Base-by-base conservation (phyloP, 768 basidiomycete genomes). In the Serendipita sp. region DNA sequence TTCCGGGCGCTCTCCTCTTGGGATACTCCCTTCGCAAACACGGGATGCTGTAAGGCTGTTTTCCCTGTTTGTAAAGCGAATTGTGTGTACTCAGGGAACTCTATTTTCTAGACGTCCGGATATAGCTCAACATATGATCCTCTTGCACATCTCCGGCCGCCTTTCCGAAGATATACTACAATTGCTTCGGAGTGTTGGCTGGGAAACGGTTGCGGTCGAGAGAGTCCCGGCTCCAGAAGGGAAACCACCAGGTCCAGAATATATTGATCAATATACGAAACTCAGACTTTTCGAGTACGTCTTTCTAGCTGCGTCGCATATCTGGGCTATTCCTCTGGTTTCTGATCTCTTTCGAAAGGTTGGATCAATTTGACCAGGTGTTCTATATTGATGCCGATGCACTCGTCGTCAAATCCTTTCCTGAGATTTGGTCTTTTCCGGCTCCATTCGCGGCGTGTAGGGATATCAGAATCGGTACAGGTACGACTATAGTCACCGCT, bases 381-480 rank as follows among this genome's bases (percentile, higher is more conserved):
- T 63, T 64, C 60, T 55, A 64, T 27, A 27, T 64, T 5, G 64
- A 64, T 52, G 37, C 37, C 37, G 37, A 40, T 40, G 64, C 64
- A 5, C 64, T 64, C 36, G 64, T 60, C 37, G 31, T 55, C 29
- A 50, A 55, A 46, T 40, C 48, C 2, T 64, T 64, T 55, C 62
- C 15, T 10, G 64, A 64, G 55, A 64, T 64, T 23, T 64, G 64
- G 64, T 6, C 15, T 3, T 64, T 55, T 37, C 64, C 64, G n/a
- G 53, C 33, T 13, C 50, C 64, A 50, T 40, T 64, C 37, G 64
- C 64, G 13, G 52, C 64, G 18, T 36, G 18, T 15, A 34, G 64
- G 3, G 64, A 64, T 23, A 52, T 64, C 5, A 31, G 64, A 3
- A 64, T 64, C 40, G 64, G 64, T 40, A 23, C n/a, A 37, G 13